Evolutionary conservation across 2,329 filamentous ascomycete genomes (phyloP).

Genomic region (Chaetomium sp.): DNA sequence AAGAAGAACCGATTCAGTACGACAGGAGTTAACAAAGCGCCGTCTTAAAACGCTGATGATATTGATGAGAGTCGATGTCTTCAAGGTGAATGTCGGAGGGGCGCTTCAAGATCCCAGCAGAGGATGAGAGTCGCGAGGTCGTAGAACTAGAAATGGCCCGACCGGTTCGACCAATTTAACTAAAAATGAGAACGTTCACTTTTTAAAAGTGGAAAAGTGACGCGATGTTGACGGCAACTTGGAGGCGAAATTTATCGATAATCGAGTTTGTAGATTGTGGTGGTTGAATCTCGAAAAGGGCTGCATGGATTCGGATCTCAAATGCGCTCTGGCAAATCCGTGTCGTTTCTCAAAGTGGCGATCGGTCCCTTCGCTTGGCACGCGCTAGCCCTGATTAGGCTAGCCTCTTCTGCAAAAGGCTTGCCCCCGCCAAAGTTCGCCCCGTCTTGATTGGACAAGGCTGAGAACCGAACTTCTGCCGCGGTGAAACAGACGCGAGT

Average conservation of each 20-base stretch:
- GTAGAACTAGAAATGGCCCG: too few species aligned
- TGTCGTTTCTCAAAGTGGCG: neutral
- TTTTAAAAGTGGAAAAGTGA: too few species aligned
- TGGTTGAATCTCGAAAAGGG: neutral
- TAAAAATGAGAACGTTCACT: too few species aligned
- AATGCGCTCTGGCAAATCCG: conserved; percentile 2
- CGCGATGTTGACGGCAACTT: too few species aligned
- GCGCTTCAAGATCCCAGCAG: too few species aligned
- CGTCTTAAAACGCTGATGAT: too few species aligned
- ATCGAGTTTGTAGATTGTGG: neutral
- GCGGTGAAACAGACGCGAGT: conserved; percentile 2
- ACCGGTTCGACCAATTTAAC: too few species aligned
- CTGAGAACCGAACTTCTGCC: conserved; percentile 9
- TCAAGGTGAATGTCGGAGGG: too few species aligned
- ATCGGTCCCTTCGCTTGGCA: neutral
- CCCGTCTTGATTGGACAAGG: neutral
- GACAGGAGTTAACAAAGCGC: too few species aligned
- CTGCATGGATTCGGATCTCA: conserved; percentile 10
- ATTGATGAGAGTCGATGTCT: too few species aligned
- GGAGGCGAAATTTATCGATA: neutral
- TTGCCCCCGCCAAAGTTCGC: neutral
- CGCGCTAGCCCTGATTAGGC: neutral
- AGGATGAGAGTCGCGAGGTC: too few species aligned
- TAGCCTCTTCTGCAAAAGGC: neutral
- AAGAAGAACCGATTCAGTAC: too few species aligned